Conservation (phyloP, 257 asterid genomes). For the Solanum dulcamara region DNA sequence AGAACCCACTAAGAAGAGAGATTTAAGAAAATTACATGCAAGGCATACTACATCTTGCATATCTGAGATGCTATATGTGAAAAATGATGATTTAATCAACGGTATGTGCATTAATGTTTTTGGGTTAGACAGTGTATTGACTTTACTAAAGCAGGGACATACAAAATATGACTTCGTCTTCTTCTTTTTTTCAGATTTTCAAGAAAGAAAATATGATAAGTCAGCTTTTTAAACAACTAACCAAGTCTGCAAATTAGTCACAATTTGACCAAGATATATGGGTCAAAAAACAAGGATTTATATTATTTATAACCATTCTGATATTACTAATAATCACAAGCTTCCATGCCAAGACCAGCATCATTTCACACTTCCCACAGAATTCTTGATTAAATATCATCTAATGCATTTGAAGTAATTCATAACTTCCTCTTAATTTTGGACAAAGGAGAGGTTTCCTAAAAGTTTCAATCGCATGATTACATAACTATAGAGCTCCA, state of each 20-base stretch:
- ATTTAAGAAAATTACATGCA: background rate
- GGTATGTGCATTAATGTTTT: background rate
- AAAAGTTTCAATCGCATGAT: background rate
- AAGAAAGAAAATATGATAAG: background rate
- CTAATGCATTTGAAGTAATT: background rate
- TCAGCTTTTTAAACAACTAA: background rate
- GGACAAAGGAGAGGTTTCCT: background rate
- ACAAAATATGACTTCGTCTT: background rate
- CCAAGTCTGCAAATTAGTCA: background rate
- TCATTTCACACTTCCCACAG: background rate
- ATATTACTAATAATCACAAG: background rate
- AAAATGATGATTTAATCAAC: background rate
- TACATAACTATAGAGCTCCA: background rate
- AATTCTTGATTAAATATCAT: background rate
- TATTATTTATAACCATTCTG: background rate
- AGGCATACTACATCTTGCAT: background rate
- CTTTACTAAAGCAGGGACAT: background rate
- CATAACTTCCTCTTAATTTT: background rate
- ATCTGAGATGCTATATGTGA: too few relatives aligned
- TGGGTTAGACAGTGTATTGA: background rate
- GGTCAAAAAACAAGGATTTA: background rate
- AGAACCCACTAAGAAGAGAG: background rate
- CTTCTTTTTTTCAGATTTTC: background rate
- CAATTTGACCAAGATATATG: background rate
- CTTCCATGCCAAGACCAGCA: background rate